These are phyloP conservation scores for Mycena epipterygia DNA, from an alignment of 768 basidiomycete genomes.

Conservation along the genomic window DNA sequence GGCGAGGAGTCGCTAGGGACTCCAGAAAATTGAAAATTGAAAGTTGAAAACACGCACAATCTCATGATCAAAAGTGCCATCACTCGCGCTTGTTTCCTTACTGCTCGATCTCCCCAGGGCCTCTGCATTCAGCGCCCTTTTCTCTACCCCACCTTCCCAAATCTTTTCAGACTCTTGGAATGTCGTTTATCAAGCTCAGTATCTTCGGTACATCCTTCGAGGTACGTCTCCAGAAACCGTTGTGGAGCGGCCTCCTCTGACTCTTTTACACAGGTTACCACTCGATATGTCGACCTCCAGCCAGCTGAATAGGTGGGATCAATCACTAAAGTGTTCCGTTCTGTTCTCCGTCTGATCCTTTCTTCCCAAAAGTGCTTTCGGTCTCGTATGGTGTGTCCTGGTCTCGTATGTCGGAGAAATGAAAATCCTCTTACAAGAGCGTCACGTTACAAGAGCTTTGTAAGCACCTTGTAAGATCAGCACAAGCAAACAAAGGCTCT, in stretches of 20 bases:
- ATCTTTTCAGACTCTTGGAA: not conserved
- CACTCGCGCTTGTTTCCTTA: too few species aligned
- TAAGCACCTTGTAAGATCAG: not conserved
- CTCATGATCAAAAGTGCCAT: too few species aligned
- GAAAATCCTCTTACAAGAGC: not conserved
- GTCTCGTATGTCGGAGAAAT: not conserved
- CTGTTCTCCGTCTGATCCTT: not conserved
- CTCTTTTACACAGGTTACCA: not conserved
- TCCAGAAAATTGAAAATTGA: too few species aligned
- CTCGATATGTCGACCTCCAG: not conserved
- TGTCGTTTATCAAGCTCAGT: not conserved
- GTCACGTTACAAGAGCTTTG: not conserved
- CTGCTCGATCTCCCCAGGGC: too few species aligned
- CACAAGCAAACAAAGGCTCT: constrained; percentile 2
- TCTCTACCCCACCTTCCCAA: not conserved
- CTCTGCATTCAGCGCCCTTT: too few species aligned
- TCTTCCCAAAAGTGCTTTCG: too few species aligned
- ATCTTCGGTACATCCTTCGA: not conserved
- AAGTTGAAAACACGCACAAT: too few species aligned
- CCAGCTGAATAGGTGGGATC: not conserved
- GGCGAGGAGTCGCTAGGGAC: too few species aligned
- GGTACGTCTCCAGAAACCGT: not conserved
- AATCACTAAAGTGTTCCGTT: not conserved
- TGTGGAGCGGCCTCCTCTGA: not conserved
- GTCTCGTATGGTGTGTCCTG: too few species aligned